phyloP scores from a whole-genome alignment of 768 basidiomycete genomes.

The Tephrocybe sp. region DNA sequence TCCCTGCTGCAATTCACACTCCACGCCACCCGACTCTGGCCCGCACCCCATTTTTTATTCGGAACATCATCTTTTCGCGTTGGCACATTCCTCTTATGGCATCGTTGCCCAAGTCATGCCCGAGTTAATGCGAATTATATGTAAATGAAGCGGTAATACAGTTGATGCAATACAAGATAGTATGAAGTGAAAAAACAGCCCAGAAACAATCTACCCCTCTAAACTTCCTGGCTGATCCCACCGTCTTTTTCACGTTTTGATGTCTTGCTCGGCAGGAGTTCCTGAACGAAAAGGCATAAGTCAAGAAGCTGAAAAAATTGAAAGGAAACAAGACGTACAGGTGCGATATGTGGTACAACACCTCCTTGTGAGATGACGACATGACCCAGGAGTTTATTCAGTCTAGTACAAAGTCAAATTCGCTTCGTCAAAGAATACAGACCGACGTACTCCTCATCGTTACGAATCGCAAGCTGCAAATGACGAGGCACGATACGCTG shows the following conservation, averaged over 20 bases:
- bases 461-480: conserved; percentile 88
- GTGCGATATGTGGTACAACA: conserved; percentile 73
- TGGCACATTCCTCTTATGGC: too few species aligned
- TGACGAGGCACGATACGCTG: conserved; percentile 94
- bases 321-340: conserved; percentile 22
- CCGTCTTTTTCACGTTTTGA: conserved; percentile 45
- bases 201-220: conserved; percentile 22
- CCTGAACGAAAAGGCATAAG: conserved; percentile 11
- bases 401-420: conserved; percentile 31
- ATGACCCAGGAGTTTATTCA: conserved; percentile 77
- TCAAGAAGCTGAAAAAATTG: neutral
- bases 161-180: conserved; percentile 21
- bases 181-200: conserved; percentile 13
- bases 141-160: conserved; percentile 24
- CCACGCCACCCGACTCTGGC: neutral
- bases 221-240: conserved; percentile 46
- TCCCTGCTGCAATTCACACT: too few species aligned
- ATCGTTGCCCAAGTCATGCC: too few species aligned
- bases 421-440: too few species aligned
- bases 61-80: neutral
- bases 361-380: conserved; percentile 88
- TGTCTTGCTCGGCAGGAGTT: conserved; percentile 46
- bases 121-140: conserved; percentile 16
- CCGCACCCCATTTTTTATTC: neutral
- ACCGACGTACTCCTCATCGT: conserved; percentile 73